phyloP scores from a whole-genome alignment of 2,329 filamentous ascomycete genomes.

The Xylaria sp. region DNA sequence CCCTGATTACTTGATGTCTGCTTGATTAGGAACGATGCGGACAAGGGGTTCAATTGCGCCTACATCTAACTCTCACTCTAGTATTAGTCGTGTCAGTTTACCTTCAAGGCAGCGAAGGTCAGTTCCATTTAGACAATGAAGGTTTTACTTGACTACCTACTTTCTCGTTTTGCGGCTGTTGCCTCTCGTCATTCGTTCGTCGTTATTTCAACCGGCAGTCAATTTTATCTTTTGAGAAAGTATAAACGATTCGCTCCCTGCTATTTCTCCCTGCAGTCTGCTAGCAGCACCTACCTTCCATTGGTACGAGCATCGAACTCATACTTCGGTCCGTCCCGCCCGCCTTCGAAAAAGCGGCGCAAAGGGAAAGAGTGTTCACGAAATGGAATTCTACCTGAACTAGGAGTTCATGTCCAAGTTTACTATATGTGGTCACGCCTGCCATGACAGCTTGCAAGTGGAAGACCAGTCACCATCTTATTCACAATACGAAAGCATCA shows the following conservation, averaged over 20 bases:
- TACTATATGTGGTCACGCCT: background rate
- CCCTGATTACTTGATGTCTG: background rate
- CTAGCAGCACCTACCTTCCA: constrained; percentile 14
- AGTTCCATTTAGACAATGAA: background rate
- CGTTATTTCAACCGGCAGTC: background rate
- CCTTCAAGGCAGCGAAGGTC: background rate
- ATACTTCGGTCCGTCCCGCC: constrained; percentile 22
- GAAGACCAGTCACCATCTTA: background rate
- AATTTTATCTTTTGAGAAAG: background rate
- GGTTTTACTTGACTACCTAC: background rate
- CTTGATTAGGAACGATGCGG: background rate
- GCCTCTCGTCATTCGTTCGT: background rate
- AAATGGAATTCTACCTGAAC: background rate
- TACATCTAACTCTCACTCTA: background rate
- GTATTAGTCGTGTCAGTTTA: background rate
- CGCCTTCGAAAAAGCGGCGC: background rate
- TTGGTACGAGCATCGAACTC: constrained; percentile 1
- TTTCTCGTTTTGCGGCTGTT: background rate
- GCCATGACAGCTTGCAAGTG: constrained; percentile 1
- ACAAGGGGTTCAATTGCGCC: background rate
- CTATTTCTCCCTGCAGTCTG: background rate
- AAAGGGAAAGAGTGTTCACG: background rate
- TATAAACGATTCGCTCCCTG: constrained; percentile 8
- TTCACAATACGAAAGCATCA: background rate
- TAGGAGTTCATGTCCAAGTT: background rate